phyloP scores from a whole-genome alignment of 345 rosid genomes.

The Hibiscus mutabilis region DNA sequence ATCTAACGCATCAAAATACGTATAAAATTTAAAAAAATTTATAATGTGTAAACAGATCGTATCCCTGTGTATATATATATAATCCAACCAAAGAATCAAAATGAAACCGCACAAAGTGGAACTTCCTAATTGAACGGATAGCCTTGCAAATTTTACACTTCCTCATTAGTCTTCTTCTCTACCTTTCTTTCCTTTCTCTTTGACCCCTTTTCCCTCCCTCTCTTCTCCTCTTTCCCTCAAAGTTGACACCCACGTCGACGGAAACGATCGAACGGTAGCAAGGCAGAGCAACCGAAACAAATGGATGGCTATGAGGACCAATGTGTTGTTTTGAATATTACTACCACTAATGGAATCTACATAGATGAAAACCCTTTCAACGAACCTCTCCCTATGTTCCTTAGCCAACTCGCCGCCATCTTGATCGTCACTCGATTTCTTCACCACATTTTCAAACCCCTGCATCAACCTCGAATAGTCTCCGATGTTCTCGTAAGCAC shows the following conservation, averaged over 20 bases:
- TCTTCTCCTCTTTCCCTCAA: background rate
- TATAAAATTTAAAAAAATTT: too few relatives aligned
- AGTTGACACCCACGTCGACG: background rate
- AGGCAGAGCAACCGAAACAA: background rate
- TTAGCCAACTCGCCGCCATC: slow-evolving; percentile 17
- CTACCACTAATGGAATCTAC: slow-evolving; percentile 27
- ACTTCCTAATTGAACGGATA: slow-evolving; percentile 1
- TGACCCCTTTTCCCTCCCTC: background rate
- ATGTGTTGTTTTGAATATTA: slow-evolving; percentile 25
- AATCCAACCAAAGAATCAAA: background rate
- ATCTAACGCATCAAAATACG: too few relatives aligned
- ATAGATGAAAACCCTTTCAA: slow-evolving; percentile 22
- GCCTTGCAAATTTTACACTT: background rate
- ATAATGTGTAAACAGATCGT: too few relatives aligned
- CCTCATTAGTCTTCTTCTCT: background rate
- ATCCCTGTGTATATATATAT: too few relatives aligned
- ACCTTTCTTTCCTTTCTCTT: background rate
- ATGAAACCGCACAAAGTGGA: background rate
- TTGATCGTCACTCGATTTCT: slow-evolving; percentile 15
- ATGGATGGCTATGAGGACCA: background rate
- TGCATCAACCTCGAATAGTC: slow-evolving; percentile 23
- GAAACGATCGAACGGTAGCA: background rate
- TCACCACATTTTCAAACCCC: slow-evolving; percentile 23
- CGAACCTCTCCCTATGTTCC: slow-evolving; percentile 20
- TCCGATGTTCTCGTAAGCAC: slow-evolving; percentile 26